Evolutionary conservation across 83 land plant genomes (phyloP).

Genomic region (Diphasiastrum complanatum): DNA sequence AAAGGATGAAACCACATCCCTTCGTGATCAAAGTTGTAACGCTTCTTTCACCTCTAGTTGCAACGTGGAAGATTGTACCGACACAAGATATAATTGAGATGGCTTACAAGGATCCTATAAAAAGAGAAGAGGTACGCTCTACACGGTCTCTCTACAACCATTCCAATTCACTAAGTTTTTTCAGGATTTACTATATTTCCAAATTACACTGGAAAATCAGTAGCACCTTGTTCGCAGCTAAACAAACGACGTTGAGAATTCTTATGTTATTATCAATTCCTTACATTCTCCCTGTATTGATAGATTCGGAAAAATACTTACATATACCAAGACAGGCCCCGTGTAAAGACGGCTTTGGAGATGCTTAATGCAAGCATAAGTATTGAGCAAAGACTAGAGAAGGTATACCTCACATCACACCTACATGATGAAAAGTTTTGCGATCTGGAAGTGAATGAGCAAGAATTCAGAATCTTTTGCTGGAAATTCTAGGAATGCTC

Average conservation of each 20-base stretch:
- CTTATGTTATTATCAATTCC: no score
- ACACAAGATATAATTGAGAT: slow-evolving; percentile 13
- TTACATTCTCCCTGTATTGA: not conserved
- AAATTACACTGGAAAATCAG: no score
- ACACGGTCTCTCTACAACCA: not conserved
- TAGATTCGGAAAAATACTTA: slow-evolving; percentile 60
- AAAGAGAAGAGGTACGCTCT: slow-evolving; percentile 12
- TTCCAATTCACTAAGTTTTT: no score
- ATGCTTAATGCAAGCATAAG: slow-evolving; percentile 52
- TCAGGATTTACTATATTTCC: no score
- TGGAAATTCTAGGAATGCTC: not conserved
- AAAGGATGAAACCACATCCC: slow-evolving; percentile 16
- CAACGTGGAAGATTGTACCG: slow-evolving; percentile 25
- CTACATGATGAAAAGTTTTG: not conserved
- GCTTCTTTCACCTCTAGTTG: not conserved
- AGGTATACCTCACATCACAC: slow-evolving; percentile 29
- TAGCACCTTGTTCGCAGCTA: no score
- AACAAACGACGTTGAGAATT: no score
- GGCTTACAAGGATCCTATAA: slow-evolving; percentile 14
- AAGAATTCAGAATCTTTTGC: not conserved
- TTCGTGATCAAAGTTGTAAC: not conserved
- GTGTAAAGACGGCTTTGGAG: slow-evolving; percentile 65
- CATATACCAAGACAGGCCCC: slow-evolving; percentile 54
- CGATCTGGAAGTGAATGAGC: not conserved
- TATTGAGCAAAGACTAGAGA: slow-evolving; percentile 44